Percentiles rank a stretch among this genome's conserved stretches.
phyloP scores from a whole-genome alignment of 352 stramenopile species.

The Phytopythium mirpurense region DNA sequence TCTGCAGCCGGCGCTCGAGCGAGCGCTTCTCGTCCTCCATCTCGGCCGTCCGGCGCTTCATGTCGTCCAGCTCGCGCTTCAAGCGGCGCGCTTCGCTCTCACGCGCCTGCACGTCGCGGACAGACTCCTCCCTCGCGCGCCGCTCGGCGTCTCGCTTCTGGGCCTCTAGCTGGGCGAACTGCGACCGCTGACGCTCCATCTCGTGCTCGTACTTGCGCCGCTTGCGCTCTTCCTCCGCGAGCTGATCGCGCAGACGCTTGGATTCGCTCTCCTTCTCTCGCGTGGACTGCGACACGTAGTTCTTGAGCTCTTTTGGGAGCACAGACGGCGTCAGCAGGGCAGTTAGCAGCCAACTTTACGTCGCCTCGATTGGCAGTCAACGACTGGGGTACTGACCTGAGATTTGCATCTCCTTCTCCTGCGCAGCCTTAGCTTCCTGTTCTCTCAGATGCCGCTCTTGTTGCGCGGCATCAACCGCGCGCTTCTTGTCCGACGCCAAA shows the following conservation, averaged over 20 bases:
- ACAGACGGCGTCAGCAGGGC: neutral
- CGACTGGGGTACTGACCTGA: too few species aligned
- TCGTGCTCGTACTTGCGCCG: slow-evolving; percentile 46
- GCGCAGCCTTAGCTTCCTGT: slow-evolving; percentile 36
- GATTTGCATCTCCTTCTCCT: slow-evolving; percentile 64
- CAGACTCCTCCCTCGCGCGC: slow-evolving; percentile 24
- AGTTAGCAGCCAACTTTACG: neutral
- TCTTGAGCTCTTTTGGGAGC: slow-evolving; percentile 49
- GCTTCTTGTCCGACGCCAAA: slow-evolving; percentile 60
- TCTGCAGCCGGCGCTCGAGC: slow-evolving; percentile 26
- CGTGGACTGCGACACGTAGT: slow-evolving; percentile 55
- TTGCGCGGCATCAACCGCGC: slow-evolving; percentile 49
- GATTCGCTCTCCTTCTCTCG: slow-evolving; percentile 62
- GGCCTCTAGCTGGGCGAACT: slow-evolving; percentile 28
- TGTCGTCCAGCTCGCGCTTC: slow-evolving; percentile 50
- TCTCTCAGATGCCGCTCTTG: slow-evolving; percentile 58
- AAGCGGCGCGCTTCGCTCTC: slow-evolving; percentile 33
- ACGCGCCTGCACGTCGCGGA: slow-evolving; percentile 30
- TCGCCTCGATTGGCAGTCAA: neutral
- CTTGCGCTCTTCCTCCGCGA: slow-evolving; percentile 53
- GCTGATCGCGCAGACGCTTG: slow-evolving; percentile 54
- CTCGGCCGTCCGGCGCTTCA: slow-evolving; percentile 33
- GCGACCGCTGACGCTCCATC: slow-evolving; percentile 49
- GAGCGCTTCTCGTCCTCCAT: slow-evolving; percentile 33
- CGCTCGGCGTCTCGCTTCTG: slow-evolving; percentile 44